phyloP scores from a whole-genome alignment of 106 monocot genomes.

The Iris macrosiphon region DNA sequence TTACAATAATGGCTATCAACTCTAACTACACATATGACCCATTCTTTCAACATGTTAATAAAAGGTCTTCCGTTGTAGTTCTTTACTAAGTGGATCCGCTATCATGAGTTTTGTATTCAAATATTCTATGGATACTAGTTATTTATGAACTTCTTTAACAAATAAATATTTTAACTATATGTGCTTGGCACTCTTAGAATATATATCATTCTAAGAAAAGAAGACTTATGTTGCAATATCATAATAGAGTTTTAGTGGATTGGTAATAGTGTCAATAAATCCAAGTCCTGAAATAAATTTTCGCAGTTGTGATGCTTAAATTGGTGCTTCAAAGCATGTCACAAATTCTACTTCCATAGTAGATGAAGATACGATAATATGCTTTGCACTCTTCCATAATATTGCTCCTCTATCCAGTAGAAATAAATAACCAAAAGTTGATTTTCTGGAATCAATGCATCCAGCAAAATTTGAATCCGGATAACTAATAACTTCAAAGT shows the following conservation, averaged over 20 bases:
- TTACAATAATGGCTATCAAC: too few species aligned
- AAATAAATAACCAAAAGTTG: neutral
- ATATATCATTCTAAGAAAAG: neutral
- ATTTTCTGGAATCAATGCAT: neutral
- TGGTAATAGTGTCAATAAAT: neutral
- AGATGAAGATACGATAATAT: neutral
- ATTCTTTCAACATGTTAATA: too few species aligned
- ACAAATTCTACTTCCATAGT: too few species aligned
- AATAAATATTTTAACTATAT: neutral
- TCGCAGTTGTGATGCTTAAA: neutral
- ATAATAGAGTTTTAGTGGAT: neutral
- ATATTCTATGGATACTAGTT: neutral
- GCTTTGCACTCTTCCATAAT: neutral
- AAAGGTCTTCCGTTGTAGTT: neutral
- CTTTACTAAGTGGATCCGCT: neutral
- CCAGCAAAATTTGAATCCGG: too few species aligned
- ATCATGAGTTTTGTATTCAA: too few species aligned
- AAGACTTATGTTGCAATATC: neutral
- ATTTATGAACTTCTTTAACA: neutral
- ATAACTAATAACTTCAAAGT: neutral
- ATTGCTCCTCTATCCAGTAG: neutral
- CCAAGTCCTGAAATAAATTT: too few species aligned
- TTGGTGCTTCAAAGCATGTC: neutral
- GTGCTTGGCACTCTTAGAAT: neutral
- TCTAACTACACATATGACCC: too few species aligned